These are phyloP conservation scores for Myriosclerotinia curreyana DNA, from an alignment of 2,329 filamentous ascomycete genomes.

Conservation along the genomic window DNA sequence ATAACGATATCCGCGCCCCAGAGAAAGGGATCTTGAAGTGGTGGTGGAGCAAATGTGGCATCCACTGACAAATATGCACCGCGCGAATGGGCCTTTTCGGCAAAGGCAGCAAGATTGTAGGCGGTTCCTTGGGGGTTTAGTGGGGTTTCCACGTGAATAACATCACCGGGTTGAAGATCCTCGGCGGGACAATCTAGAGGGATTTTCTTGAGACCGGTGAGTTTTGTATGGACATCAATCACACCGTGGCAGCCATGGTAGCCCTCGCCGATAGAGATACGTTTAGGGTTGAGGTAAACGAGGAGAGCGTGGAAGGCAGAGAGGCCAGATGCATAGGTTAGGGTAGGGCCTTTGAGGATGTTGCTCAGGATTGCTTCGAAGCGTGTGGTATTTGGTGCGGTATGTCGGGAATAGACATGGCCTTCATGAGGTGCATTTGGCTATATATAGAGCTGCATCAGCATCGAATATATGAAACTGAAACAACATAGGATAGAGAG, in stretches of 20 bases:
- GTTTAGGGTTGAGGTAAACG: slow-evolving; percentile 77
- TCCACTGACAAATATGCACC: slow-evolving; percentile 83
- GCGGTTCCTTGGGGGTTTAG: slow-evolving; percentile 87
- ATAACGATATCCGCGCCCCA: slow-evolving; percentile 83
- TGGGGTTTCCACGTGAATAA: slow-evolving; percentile 90
- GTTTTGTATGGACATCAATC: slow-evolving; percentile 66
- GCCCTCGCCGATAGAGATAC: slow-evolving; percentile 76
- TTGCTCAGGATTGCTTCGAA: slow-evolving; percentile 78
- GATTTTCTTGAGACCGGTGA: slow-evolving; percentile 72
- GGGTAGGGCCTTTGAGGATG: slow-evolving; percentile 64
- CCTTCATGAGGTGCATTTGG: slow-evolving; percentile 50
- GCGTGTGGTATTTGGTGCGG: slow-evolving; percentile 75
- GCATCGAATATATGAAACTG: neutral
- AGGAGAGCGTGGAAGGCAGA: slow-evolving; percentile 85
- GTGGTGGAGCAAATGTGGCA: slow-evolving; percentile 88
- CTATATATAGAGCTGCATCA: slow-evolving; percentile 40
- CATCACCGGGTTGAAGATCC: slow-evolving; percentile 70
- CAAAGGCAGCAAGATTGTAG: slow-evolving; percentile 68
- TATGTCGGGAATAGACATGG: slow-evolving; percentile 81
- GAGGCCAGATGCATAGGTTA: slow-evolving; percentile 83
- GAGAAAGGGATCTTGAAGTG: slow-evolving; percentile 78
- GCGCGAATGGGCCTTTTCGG: slow-evolving; percentile 64
- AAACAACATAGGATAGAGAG: neutral
- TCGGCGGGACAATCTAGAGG: slow-evolving; percentile 65
- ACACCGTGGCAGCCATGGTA: slow-evolving; percentile 96